Evolutionary conservation across 345 rosid species (phyloP), one percentile per base, ranked within the genome.

Genomic region (Chamaenerion angustifolium): DNA sequence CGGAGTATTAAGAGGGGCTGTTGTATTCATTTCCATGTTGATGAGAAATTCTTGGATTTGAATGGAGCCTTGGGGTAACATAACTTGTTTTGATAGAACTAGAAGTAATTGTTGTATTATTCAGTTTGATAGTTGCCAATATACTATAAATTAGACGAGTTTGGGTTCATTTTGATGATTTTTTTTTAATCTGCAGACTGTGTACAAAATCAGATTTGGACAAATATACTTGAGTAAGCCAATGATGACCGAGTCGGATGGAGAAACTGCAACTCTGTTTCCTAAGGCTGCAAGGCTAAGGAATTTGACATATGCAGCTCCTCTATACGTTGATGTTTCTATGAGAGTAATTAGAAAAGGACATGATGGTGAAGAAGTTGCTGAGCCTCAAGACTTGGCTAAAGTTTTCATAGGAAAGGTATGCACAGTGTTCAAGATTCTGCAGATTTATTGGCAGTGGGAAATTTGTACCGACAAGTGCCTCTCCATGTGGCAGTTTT

Each of bases 161-260:
- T 31, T 31, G 37, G 10, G 37, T 48, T 12, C 4, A 8, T 8
- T 63, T 64, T 68, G 49, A 40, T 48, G 19, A 12, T 8, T 6
- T 54, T 58, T 48, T 16, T 45, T 31, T 60, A 23, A 37, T 25
- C 25, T 75, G 85, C 95, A 92, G 96, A 92, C 94, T 25, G 84
- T 92, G 54, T 87, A 87, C 60, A 87, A 92, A 73, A 87, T 92
- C 57, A 71, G 85, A 66, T 92, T 92, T 65, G 95, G 95, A 54
- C 98, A 92, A 67, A 92, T 87, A 63, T 92, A 92, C 71, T 65
- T 92, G 75, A 92, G 96, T 68, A 92, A 87, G 75, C 98, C 98
- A 3, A 92, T 92, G 98, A 92, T 92, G 96, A 92, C 96, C 0
- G 96, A 92, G 71, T 92, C 96, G 13, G 96, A 92, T 71, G 98